Percentiles rank a stretch among this genome's conserved stretches.
Conservation (phyloP, 2,329 filamentous ascomycete genomes). For the Amphichorda felina region DNA sequence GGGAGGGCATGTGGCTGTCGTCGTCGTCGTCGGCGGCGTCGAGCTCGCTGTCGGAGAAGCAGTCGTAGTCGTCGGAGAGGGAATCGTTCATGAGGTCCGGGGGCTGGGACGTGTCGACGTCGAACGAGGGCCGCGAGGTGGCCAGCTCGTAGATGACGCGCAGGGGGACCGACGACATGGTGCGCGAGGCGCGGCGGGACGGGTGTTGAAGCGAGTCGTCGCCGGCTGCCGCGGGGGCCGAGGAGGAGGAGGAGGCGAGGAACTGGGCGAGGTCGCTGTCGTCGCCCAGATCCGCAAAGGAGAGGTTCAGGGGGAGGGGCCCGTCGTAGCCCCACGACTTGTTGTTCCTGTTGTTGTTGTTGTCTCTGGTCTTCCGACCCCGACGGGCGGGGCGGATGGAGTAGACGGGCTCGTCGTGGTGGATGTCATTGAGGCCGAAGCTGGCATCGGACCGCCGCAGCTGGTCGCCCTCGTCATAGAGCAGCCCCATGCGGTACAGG, state of each 20-base stretch:
- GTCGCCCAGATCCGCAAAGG: conserved; percentile 27
- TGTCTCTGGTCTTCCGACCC: conserved; percentile 11
- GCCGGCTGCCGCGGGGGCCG: neutral
- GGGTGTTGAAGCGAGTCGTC: neutral
- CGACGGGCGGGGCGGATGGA: conserved; percentile 22
- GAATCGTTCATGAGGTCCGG: conserved; percentile 20
- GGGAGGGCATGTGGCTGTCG: conserved; percentile 16
- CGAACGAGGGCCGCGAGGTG: conserved; percentile 17
- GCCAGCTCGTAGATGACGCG: conserved; percentile 27
- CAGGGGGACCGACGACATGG: conserved; percentile 16
- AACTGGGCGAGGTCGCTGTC: conserved; percentile 25
- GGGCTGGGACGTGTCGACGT: conserved; percentile 22
- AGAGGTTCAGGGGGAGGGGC: conserved; percentile 24
- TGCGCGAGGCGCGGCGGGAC: conserved; percentile 1
- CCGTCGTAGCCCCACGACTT: conserved; percentile 10
- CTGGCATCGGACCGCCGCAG: neutral
- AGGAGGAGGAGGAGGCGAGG: conserved; percentile 11
- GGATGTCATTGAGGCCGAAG: conserved; percentile 27
- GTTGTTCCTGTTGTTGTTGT: no score
- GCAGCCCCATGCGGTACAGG: conserved; percentile 30
- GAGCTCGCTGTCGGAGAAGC: conserved; percentile 22
- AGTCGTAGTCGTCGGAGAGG: conserved; percentile 22
- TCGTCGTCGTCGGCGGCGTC: conserved; percentile 23
- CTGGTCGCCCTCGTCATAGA: conserved; percentile 29
- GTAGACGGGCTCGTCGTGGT: conserved; percentile 23